A percentile compares a stretch with the other conserved stretches of the same genome.
Conservation (phyloP, 2,329 filamentous ascomycete species). For the Fusarium chaquense region DNA sequence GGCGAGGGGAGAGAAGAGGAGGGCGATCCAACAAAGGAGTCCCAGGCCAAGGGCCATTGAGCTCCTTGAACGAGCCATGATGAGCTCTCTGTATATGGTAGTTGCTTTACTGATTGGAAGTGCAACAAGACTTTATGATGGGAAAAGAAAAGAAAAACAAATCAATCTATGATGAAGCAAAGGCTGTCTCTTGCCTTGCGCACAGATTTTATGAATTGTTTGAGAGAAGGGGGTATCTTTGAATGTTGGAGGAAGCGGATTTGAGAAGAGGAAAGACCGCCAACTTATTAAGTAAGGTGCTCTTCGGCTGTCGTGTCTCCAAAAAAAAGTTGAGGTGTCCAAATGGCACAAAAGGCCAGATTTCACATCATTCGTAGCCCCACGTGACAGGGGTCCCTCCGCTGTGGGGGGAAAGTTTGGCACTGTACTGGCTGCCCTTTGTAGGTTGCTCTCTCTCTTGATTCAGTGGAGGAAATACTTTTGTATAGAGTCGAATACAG, state of each 20-base stretch:
- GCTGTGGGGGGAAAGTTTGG: not conserved
- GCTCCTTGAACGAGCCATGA: constrained; percentile 71
- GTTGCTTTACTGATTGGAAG: constrained; percentile 37
- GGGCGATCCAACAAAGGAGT: constrained; percentile 89
- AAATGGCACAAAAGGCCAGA: constrained; percentile 63
- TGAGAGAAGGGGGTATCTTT: constrained; percentile 49
- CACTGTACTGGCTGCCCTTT: constrained; percentile 42
- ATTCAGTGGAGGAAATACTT: constrained; percentile 2
- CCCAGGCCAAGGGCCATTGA: constrained; percentile 84
- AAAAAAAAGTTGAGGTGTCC: constrained; percentile 60
- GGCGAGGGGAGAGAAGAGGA: constrained; percentile 88
- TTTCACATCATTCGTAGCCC: constrained; percentile 54
- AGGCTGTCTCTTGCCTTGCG: constrained; percentile 50
- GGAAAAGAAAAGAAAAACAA: constrained; percentile 42
- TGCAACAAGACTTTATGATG: constrained; percentile 40
- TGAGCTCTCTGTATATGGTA: constrained; percentile 39
- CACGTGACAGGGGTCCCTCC: constrained; percentile 51
- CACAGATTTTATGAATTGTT: constrained; percentile 45
- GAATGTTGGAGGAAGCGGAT: constrained; percentile 47
- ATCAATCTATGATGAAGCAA: constrained; percentile 41
- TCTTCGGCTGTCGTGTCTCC: constrained; percentile 37
- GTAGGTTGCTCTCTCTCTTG: not conserved
- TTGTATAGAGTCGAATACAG: constrained; percentile 26
- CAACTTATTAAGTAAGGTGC: constrained; percentile 53
- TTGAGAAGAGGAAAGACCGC: constrained; percentile 48